These are phyloP conservation scores for Phtheirospermum japonicum DNA, from an alignment of 257 asterid species.

Conservation along the genomic window DNA sequence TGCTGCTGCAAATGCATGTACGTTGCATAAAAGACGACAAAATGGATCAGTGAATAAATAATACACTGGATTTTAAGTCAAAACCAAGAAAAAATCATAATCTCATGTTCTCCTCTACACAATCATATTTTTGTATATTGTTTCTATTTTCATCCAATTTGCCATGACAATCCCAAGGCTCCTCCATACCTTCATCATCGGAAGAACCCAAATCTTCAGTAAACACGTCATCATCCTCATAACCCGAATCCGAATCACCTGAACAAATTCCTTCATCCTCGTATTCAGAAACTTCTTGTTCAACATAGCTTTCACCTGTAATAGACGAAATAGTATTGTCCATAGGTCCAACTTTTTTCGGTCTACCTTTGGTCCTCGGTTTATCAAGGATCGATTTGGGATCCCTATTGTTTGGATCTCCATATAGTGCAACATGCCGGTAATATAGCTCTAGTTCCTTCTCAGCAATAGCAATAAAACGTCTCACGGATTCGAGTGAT, in stretches of 20 bases:
- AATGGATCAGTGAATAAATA: too few relatives aligned
- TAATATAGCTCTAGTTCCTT: constrained; percentile 88
- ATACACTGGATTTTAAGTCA: too few relatives aligned
- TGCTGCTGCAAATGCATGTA: too few relatives aligned
- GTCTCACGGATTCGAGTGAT: constrained; percentile 82
- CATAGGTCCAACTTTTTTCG: constrained; percentile 6
- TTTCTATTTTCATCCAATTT: neutral
- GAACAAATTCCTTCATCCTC: constrained; percentile 29
- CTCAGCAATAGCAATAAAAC: constrained; percentile 80
- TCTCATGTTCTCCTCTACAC: neutral
- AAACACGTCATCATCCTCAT: constrained; percentile 25
- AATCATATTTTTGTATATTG: neutral
- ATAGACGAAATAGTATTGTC: constrained; percentile 18
- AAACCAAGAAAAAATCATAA: too few relatives aligned
- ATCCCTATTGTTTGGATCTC: constrained; percentile 70
- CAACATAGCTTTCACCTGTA: constrained; percentile 22
- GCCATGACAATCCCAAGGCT: neutral
- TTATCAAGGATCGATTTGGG: constrained; percentile 48
- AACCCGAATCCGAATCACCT: constrained; percentile 27
- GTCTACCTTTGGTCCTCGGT: constrained; percentile 25
- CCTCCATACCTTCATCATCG: constrained; percentile 28
- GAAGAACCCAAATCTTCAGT: constrained; percentile 29
- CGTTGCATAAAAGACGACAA: too few relatives aligned
- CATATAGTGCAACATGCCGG: constrained; percentile 80
- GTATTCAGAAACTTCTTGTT: constrained; percentile 40